phyloP scores from a whole-genome alignment of 108 stramenopile genomes.

The Fistulifera solaris region DNA sequence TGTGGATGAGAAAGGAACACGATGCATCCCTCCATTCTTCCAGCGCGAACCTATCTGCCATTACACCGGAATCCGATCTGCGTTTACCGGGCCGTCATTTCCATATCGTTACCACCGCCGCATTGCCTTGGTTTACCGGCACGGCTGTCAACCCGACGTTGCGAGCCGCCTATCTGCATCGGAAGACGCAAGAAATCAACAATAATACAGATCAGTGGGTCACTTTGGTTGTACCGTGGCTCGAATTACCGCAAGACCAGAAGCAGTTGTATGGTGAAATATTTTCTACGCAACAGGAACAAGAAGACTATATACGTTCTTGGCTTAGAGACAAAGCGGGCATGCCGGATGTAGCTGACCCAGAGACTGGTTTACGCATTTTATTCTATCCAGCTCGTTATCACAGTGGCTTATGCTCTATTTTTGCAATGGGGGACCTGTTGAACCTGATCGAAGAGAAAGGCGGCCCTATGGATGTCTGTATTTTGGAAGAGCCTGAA shows the following conservation, averaged over 20 bases:
- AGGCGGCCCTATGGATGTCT: constrained; percentile 31
- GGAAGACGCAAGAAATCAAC: constrained; percentile 23
- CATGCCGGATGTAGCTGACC: constrained; percentile 54
- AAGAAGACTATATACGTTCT: constrained; percentile 59
- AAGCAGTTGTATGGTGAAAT: constrained; percentile 38
- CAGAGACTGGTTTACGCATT: constrained; percentile 35
- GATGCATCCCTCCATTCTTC: constrained; percentile 34
- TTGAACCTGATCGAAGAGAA: constrained; percentile 20
- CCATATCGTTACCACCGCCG: constrained; percentile 77
- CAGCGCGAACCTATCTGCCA: constrained; percentile 10
- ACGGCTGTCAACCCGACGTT: constrained; percentile 82
- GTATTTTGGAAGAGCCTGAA: constrained; percentile 86
- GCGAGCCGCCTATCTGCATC: constrained; percentile 69
- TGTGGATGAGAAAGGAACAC: constrained; percentile 38
- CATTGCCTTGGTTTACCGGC: constrained; percentile 83
- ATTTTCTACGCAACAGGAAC: constrained; percentile 50
- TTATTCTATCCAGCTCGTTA: constrained; percentile 68
- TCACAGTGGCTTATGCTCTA: constrained; percentile 50
- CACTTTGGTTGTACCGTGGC: constrained; percentile 82
- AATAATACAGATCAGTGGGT: constrained; percentile 29
- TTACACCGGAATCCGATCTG: constrained; percentile 58
- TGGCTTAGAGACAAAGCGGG: constrained; percentile 60
- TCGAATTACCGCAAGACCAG: constrained; percentile 68
- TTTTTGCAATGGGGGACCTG: constrained; percentile 85
- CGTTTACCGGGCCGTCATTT: constrained; percentile 39